These are phyloP conservation scores for Diaporthe vaccinii DNA, from an alignment of 2,329 filamentous ascomycete species.

Conservation along the genomic window DNA sequence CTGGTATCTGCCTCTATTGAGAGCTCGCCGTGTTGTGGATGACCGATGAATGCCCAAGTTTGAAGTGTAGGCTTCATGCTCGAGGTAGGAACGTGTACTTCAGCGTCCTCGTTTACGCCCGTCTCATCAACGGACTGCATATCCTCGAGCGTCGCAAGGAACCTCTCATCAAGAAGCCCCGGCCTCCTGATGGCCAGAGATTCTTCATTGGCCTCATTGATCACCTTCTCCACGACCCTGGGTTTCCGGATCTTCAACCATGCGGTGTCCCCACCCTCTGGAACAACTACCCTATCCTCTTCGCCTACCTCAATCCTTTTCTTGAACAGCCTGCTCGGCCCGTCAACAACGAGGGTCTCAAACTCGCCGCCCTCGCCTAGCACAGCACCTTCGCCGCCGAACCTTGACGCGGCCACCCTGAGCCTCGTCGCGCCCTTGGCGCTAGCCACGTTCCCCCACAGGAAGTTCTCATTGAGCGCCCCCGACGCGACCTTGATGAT, in stretches of 20 bases:
- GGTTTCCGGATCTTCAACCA: slow-evolving; percentile 76
- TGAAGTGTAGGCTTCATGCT: slow-evolving; percentile 44
- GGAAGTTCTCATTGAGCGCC: slow-evolving; percentile 82
- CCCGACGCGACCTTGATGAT: slow-evolving; percentile 96
- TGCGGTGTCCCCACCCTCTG: slow-evolving; percentile 82
- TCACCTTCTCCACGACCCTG: slow-evolving; percentile 61
- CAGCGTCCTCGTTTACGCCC: not conserved
- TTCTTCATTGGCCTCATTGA: slow-evolving; percentile 38
- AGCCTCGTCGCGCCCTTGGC: slow-evolving; percentile 61
- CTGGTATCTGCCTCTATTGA: slow-evolving; percentile 63
- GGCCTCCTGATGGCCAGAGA: slow-evolving; percentile 67
- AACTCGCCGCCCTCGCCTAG: slow-evolving; percentile 96
- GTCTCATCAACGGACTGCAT: slow-evolving; percentile 43
- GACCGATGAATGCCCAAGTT: slow-evolving; percentile 33
- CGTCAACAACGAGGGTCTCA: slow-evolving; percentile 90
- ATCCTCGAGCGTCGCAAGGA: slow-evolving; percentile 56
- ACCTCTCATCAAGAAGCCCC: slow-evolving; percentile 75
- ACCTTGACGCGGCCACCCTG: slow-evolving; percentile 71
- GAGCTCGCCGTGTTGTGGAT: slow-evolving; percentile 29
- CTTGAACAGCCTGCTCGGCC: slow-evolving; percentile 80
- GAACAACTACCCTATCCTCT: slow-evolving; percentile 64
- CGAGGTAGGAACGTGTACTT: not conserved
- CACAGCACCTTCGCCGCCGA: slow-evolving; percentile 79
- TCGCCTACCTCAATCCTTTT: slow-evolving; percentile 74
- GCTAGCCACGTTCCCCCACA: slow-evolving; percentile 85